phyloP scores from a whole-genome alignment of 257 asterid genomes.

The Solanum paucissectum region DNA sequence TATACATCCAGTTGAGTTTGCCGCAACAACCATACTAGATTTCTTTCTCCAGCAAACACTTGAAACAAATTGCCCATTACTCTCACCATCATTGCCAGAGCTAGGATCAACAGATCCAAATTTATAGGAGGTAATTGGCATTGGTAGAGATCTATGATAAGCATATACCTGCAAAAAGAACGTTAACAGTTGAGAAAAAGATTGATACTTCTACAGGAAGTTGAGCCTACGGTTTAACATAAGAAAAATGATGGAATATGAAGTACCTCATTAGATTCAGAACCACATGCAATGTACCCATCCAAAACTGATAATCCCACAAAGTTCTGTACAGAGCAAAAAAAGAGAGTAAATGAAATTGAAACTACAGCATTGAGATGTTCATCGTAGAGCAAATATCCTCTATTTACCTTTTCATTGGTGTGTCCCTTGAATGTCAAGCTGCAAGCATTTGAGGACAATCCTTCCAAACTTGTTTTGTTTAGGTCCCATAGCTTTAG shows the following conservation, averaged over 20 bases:
- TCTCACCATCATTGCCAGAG: slow-evolving; percentile 25
- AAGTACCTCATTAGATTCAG: slow-evolving; percentile 53
- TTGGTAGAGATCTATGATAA: slow-evolving; percentile 48
- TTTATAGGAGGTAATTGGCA: slow-evolving; percentile 42
- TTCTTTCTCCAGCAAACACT: slow-evolving; percentile 67
- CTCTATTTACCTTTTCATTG: slow-evolving; percentile 27
- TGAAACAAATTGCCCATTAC: slow-evolving; percentile 36
- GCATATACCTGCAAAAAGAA: slow-evolving; percentile 45
- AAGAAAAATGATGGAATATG: not conserved
- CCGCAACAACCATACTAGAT: slow-evolving; percentile 40
- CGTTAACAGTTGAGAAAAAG: not conserved
- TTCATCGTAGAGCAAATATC: not conserved
- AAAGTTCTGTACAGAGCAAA: slow-evolving; percentile 31
- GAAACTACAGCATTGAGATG: not conserved
- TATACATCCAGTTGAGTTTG: slow-evolving; percentile 46
- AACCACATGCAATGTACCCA: slow-evolving; percentile 50
- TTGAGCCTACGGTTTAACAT: not conserved
- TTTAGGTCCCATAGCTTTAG: slow-evolving; percentile 53
- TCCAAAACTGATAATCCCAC: slow-evolving; percentile 43
- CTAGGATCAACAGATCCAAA: slow-evolving; percentile 31
- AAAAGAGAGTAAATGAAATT: not conserved
- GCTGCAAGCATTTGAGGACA: slow-evolving; percentile 31
- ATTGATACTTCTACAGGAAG: not conserved
- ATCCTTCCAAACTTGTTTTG: slow-evolving; percentile 20
- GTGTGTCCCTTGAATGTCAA: slow-evolving; percentile 36